Conservation (phyloP, 305 asterid species). For the Stenogyne calaminthoides region DNA sequence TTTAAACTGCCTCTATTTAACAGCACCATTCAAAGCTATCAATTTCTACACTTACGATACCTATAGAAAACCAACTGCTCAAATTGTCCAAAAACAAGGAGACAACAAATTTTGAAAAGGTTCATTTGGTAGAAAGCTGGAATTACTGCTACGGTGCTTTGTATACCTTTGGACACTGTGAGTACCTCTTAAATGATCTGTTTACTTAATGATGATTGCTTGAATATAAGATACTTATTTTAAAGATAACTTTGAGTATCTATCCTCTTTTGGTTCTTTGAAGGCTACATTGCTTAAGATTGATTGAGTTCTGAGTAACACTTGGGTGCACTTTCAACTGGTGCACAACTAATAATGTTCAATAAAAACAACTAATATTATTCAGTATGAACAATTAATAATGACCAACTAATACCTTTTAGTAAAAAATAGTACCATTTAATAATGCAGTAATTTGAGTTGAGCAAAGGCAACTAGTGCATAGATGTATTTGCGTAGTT, state of each 20-base stretch:
- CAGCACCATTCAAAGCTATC: slow-evolving; percentile 97
- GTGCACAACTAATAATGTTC: no score
- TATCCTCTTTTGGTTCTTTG: slow-evolving; percentile 9
- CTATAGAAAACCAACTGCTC: slow-evolving; percentile 73
- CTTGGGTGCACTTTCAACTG: no score
- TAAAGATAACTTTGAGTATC: not conserved
- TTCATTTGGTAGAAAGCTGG: slow-evolving; percentile 91
- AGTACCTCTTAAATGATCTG: slow-evolving; percentile 41
- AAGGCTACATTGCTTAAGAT: slow-evolving; percentile 10
- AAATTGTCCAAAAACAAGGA: slow-evolving; percentile 72
- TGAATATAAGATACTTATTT: slow-evolving; percentile 12
- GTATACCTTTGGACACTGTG: slow-evolving; percentile 99
- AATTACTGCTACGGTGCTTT: slow-evolving; percentile 90
- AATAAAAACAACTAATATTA: no score
- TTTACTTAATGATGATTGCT: slow-evolving; percentile 18
- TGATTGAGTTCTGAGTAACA: not conserved
- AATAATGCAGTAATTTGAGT: no score
- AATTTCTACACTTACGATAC: slow-evolving; percentile 92
- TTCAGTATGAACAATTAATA: no score
- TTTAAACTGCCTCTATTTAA: slow-evolving; percentile 82
- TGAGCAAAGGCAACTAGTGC: no score
- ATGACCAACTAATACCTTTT: no score
- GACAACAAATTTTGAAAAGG: slow-evolving; percentile 83
- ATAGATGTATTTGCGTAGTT: no score
- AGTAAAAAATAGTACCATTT: no score